Evolutionary conservation across 768 basidiomycete genomes (phyloP).

Genomic region (Lanmaoa rubissima): DNA sequence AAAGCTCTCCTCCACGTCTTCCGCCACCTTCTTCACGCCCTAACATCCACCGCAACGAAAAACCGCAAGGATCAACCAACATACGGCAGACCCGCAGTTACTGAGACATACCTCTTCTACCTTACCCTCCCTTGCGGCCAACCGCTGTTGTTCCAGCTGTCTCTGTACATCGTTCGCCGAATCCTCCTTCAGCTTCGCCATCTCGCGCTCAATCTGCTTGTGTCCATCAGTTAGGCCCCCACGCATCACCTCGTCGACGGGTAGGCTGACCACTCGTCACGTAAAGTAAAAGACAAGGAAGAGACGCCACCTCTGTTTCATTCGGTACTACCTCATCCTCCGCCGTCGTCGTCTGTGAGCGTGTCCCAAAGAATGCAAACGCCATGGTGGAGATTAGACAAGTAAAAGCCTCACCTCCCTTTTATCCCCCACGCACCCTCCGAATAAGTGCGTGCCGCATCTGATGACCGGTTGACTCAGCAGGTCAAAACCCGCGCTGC

Average conservation of each 20-base stretch:
- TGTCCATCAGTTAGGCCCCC: neutral
- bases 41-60: neutral
- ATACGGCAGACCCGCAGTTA: neutral
- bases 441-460: neutral
- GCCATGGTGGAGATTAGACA: conserved; percentile 2
- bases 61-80: neutral
- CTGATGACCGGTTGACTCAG: neutral
- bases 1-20: conserved; percentile 1
- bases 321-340: neutral
- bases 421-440: neutral
- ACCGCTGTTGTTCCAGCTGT: conserved; percentile 19
- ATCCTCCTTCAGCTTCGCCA: conserved; percentile 20
- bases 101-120: conserved; percentile 11
- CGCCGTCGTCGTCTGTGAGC: neutral
- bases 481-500: neutral
- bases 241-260: neutral
- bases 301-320: conserved; percentile 16
- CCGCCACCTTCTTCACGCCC: neutral
- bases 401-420: neutral
- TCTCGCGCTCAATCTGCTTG: conserved; percentile 22
- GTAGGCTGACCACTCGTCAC: neutral
- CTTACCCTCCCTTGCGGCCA: neutral
- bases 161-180: conserved; percentile 23
- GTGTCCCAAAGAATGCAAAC: neutral
- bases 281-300: neutral